phyloP scores from a whole-genome alignment of 2,329 filamentous ascomycete genomes.

The Arthroderma uncinatum region DNA sequence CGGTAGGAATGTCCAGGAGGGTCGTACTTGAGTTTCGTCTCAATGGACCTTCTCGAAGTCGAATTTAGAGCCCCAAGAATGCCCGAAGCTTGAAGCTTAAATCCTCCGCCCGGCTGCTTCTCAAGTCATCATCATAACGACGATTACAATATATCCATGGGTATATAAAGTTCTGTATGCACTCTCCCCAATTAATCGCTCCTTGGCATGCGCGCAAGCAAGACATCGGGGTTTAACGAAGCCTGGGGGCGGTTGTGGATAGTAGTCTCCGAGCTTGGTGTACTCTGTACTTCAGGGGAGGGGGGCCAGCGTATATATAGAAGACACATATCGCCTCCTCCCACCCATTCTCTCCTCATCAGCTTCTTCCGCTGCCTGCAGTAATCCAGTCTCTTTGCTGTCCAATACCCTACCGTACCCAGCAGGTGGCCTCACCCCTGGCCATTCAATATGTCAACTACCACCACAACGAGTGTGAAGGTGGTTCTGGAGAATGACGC shows the following conservation, averaged over 20 bases:
- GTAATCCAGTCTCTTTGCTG: not conserved
- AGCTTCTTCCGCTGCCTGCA: not conserved
- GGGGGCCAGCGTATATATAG: too few species aligned
- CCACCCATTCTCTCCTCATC: not conserved
- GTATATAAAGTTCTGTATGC: not conserved
- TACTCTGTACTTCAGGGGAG: too few species aligned
- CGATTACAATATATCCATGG: not conserved
- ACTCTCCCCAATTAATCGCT: not conserved
- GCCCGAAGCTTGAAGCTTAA: too few species aligned
- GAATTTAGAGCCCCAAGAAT: too few species aligned
- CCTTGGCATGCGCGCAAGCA: not conserved
- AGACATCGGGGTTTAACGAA: too few species aligned
- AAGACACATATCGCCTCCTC: not conserved
- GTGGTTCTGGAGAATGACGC: conserved; percentile 21
- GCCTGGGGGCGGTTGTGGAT: too few species aligned
- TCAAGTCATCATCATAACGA: not conserved
- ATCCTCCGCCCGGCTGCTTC: too few species aligned
- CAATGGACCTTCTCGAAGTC: too few species aligned
- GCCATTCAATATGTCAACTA: conserved; percentile 9
- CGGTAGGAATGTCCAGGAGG: too few species aligned
- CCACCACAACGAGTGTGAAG: conserved; percentile 18
- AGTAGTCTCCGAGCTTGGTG: too few species aligned
- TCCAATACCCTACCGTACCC: not conserved
- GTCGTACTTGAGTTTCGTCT: too few species aligned
- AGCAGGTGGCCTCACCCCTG: not conserved